A percentile compares a stretch with the other conserved stretches of the same genome.
phyloP scores from a whole-genome alignment of 225 moss, liverwort and hornwort species.

The Antitrichia curtipendula region DNA sequence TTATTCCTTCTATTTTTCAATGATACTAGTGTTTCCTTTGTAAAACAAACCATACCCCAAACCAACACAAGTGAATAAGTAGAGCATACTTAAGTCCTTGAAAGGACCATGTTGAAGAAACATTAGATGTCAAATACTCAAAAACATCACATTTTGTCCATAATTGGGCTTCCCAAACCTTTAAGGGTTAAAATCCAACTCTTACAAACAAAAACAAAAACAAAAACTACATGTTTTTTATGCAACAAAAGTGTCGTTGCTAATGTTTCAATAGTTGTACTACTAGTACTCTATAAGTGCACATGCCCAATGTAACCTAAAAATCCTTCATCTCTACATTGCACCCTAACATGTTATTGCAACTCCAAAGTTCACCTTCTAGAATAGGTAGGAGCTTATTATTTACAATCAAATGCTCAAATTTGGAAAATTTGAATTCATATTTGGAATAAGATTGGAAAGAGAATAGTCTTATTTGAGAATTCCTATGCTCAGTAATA shows the following conservation, averaged over 20 bases:
- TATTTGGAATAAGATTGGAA: background rate
- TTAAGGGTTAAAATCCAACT: background rate
- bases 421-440: background rate
- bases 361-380: background rate
- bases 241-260: background rate
- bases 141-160: background rate
- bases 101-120: background rate
- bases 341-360: background rate
- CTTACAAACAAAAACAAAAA: background rate
- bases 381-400: too few species aligned
- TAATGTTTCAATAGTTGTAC: too few species aligned
- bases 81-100: too few species aligned
- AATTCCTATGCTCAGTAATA: background rate
- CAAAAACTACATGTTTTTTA: background rate
- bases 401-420: background rate
- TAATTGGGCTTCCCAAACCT: background rate
- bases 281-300: background rate
- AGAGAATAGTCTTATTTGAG: background rate
- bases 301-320: background rate
- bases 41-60: background rate
- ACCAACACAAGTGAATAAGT: accelerated
- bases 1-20: too few species aligned
- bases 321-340: background rate
- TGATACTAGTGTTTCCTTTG: too few species aligned
- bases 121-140: too few species aligned